Conservation (phyloP, 192 early-diverging fungal species). For the Coemansia sp. region DNA sequence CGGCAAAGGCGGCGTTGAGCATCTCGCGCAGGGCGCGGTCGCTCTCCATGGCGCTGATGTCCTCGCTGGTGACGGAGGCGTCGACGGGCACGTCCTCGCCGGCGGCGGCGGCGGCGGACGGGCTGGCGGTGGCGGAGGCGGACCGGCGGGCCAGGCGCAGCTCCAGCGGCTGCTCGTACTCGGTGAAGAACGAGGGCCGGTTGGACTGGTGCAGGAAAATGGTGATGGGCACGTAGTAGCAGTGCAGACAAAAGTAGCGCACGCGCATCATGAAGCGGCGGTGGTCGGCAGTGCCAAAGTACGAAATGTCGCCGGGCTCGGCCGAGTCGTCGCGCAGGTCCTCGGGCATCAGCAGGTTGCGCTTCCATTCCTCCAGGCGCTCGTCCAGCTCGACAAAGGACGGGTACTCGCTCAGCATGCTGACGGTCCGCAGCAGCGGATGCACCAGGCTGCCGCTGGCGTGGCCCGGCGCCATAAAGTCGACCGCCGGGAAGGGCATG, state of each 20-base stretch:
- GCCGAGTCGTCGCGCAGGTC: constrained; percentile 49
- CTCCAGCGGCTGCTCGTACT: constrained; percentile 49
- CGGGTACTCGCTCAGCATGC: constrained; percentile 38
- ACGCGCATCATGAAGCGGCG: constrained; percentile 55
- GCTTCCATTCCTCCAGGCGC: constrained; percentile 41
- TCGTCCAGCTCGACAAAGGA: constrained; percentile 39
- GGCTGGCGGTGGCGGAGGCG: background rate
- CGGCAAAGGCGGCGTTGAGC: constrained; percentile 44
- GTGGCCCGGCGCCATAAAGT: constrained; percentile 24
- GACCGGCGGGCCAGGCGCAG: constrained; percentile 7
- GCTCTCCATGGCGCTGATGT: constrained; percentile 14
- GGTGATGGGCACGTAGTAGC: constrained; percentile 51
- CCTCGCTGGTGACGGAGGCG: constrained; percentile 4
- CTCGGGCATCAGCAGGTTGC: constrained; percentile 41
- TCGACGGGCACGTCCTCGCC: constrained; percentile 3
- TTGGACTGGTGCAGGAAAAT: constrained; percentile 51
- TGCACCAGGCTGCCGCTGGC: constrained; percentile 20
- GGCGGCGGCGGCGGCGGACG: background rate
- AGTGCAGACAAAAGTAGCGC: constrained; percentile 52
- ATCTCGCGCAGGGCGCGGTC: constrained; percentile 42
- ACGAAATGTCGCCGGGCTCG: constrained; percentile 40
- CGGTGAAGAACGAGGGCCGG: constrained; percentile 50
- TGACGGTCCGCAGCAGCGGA: constrained; percentile 35
- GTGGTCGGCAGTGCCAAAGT: constrained; percentile 51
- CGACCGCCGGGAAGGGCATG: constrained; percentile 40